Evolutionary conservation across 1,284 basidiomycete species (phyloP).

Genomic region (Erythrobasidium hasegawianum): DNA sequence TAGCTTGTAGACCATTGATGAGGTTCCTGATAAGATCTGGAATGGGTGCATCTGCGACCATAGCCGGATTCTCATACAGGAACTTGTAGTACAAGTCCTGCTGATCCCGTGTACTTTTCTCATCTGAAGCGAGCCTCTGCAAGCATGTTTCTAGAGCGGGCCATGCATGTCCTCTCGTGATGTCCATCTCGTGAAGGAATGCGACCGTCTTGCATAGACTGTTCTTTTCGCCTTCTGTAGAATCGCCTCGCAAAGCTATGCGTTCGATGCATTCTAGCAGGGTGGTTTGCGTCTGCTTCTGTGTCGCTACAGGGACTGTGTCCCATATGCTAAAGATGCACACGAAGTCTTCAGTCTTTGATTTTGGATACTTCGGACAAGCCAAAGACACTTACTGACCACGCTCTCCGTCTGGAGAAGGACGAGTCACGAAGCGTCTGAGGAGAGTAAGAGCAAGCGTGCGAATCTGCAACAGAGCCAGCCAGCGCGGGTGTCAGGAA

Average conservation of each 20-base stretch:
- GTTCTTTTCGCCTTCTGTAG: slow-evolving; percentile 1
- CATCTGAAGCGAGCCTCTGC: slow-evolving; percentile 6
- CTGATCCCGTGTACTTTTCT: not conserved
- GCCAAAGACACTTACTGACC: slow-evolving; percentile 7
- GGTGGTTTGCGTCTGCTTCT: slow-evolving; percentile 8
- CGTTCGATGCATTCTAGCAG: not conserved
- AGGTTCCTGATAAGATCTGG: not conserved
- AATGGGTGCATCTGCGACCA: slow-evolving; percentile 19
- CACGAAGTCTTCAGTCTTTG: too few relatives aligned
- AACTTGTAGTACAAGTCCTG: slow-evolving; percentile 23
- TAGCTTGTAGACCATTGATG: slow-evolving; percentile 7
- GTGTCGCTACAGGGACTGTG: slow-evolving; percentile 17
- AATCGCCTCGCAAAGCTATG: not conserved
- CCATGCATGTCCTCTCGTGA: slow-evolving; percentile 7
- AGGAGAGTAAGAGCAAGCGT: slow-evolving; percentile 17
- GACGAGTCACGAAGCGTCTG: slow-evolving; percentile 16
- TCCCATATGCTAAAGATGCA: slow-evolving; percentile 19
- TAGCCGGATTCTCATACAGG: slow-evolving; percentile 9
- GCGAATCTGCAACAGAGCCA: slow-evolving; percentile 23
- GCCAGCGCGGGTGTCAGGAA: not conserved
- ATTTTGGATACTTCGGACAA: not conserved
- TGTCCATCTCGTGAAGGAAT: not conserved
- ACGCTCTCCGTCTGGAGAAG: slow-evolving; percentile 6
- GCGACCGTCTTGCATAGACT: not conserved
- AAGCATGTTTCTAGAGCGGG: slow-evolving; percentile 13